phyloP scores from a whole-genome alignment of 768 basidiomycete genomes.

The Xerocomellus dryophilus region DNA sequence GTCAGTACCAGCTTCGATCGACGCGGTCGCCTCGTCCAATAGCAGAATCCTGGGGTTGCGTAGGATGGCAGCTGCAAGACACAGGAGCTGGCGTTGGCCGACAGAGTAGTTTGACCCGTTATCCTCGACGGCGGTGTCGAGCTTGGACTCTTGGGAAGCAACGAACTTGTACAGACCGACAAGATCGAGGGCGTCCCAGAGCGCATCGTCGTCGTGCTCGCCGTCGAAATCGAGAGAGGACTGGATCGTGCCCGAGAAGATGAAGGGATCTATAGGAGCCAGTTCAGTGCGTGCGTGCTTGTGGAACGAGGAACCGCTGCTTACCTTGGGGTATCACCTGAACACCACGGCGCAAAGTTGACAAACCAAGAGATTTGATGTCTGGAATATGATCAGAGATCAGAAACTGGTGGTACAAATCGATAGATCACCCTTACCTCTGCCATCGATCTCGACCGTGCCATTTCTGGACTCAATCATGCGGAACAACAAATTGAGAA shows the following conservation, averaged over 20 bases:
- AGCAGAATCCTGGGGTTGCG: conserved; percentile 32
- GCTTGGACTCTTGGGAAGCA: conserved; percentile 74
- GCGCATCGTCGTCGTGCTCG: conserved; percentile 20
- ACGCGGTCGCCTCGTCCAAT: conserved; percentile 44
- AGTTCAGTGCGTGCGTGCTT: neutral
- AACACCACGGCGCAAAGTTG: conserved; percentile 28
- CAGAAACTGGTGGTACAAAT: conserved; percentile 59
- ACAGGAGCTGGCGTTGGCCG: conserved; percentile 86
- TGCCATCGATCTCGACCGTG: conserved; percentile 74
- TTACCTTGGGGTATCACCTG: conserved; percentile 32
- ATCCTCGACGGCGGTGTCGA: conserved; percentile 71
- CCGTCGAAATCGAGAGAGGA: conserved; percentile 28
- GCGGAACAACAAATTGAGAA: conserved; percentile 64
- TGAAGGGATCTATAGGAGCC: conserved; percentile 25
- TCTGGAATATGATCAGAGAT: conserved; percentile 56
- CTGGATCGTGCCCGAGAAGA: conserved; percentile 33
- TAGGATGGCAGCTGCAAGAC: conserved; percentile 39
- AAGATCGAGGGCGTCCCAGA: conserved; percentile 43
- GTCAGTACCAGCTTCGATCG: conserved; percentile 81
- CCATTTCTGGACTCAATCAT: conserved; percentile 72
- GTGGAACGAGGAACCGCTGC: neutral
- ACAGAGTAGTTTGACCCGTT: conserved; percentile 80
- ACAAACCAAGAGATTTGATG: conserved; percentile 72
- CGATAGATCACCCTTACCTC: conserved; percentile 31
- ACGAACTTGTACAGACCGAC: conserved; percentile 59